Evolutionary conservation across 192 early-diverging fungal genomes (phyloP).

Genomic region (Coemansia sp.): DNA sequence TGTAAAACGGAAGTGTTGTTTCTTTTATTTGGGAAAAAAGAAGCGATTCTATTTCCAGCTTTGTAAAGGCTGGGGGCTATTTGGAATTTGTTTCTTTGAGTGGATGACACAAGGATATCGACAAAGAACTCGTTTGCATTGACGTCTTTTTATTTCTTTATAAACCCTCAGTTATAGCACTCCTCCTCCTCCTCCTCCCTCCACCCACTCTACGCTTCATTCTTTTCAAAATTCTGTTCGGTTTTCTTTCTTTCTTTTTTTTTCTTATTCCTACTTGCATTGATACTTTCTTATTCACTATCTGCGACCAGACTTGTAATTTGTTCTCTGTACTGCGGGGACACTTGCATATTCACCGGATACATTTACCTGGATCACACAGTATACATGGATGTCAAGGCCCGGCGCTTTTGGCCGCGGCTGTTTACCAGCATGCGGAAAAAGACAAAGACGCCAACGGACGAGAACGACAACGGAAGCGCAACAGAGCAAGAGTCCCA

Average conservation of each 20-base stretch:
- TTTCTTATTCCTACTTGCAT: background rate
- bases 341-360: background rate
- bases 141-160: constrained; percentile 9
- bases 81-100: no score
- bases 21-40: background rate
- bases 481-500: background rate
- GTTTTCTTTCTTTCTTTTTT: background rate
- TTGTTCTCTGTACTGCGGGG: background rate
- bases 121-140: constrained; percentile 37
- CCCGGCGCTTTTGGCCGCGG: constrained; percentile 24
- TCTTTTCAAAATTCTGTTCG: background rate
- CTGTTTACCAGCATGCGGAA: constrained; percentile 11
- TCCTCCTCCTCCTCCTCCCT: background rate
- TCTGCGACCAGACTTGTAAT: background rate
- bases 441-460: background rate
- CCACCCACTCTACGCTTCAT: background rate
- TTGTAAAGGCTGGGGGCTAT: no score
- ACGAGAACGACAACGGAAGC: background rate
- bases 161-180: background rate
- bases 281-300: background rate
- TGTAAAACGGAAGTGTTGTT: no score
- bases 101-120: constrained; percentile 95
- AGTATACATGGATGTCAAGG: constrained; percentile 7
- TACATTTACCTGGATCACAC: background rate
- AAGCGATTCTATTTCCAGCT: background rate